phyloP scores from a whole-genome alignment of 352 stramenopile species.

The Phytophthora foliorum region DNA sequence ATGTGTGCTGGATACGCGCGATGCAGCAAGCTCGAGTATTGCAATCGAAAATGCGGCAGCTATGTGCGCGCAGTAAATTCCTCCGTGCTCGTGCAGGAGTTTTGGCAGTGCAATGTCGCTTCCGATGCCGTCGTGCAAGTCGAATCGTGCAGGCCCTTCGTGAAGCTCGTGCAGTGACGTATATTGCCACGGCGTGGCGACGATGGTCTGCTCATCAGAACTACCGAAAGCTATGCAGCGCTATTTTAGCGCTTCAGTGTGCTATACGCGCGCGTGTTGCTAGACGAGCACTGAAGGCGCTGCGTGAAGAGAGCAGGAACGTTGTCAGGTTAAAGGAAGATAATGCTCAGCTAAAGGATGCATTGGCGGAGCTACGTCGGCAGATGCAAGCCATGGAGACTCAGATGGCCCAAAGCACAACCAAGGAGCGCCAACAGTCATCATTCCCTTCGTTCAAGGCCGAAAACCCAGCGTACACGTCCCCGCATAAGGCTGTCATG shows the following conservation, averaged over 20 bases:
- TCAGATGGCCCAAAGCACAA: conserved; percentile 31
- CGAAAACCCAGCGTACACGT: conserved; percentile 21
- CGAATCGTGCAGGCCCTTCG: conserved; percentile 50
- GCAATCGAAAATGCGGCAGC: conserved; percentile 56
- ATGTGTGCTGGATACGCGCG: conserved; percentile 54
- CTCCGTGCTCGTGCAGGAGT: conserved; percentile 50
- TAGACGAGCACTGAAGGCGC: conserved; percentile 43
- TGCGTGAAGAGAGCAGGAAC: conserved; percentile 79
- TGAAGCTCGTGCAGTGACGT: conserved; percentile 54
- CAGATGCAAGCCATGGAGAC: conserved; percentile 61
- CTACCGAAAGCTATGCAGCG: conserved; percentile 42
- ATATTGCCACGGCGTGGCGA: conserved; percentile 52
- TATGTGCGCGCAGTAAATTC: conserved; percentile 48
- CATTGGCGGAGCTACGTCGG: conserved; percentile 65
- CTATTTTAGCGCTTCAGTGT: conserved; percentile 68
- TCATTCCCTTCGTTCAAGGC: conserved; percentile 24
- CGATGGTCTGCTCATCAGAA: conserved; percentile 38
- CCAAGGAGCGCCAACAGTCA: conserved; percentile 26
- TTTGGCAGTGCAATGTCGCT: conserved; percentile 60
- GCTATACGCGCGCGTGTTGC: conserved; percentile 51
- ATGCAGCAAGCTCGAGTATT: conserved; percentile 53
- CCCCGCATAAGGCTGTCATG: conserved; percentile 30
- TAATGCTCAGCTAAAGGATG: conserved; percentile 77
- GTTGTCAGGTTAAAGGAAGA: conserved; percentile 78
- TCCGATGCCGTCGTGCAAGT: conserved; percentile 48